These are phyloP conservation scores for Diplodia sapinea DNA, from an alignment of 2,329 filamentous ascomycete species.

Conservation along the genomic window DNA sequence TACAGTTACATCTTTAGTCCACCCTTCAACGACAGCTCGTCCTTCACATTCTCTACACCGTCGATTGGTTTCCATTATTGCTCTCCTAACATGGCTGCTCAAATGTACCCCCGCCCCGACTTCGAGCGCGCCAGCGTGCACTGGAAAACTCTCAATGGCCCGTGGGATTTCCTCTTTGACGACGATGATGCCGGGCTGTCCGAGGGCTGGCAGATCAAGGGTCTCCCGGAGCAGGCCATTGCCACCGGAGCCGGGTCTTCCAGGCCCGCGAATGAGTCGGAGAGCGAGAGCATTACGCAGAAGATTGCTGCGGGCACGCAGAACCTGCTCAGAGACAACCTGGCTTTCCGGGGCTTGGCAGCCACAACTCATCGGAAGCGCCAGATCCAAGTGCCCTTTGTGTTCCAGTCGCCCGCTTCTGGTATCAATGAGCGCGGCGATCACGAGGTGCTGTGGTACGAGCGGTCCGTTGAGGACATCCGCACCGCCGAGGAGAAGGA, in stretches of 20 bases:
- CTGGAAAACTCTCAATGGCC: constrained; percentile 67
- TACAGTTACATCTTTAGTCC: not conserved
- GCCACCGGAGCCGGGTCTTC: constrained; percentile 34
- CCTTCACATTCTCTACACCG: not conserved
- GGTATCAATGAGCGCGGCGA: constrained; percentile 66
- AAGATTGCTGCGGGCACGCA: constrained; percentile 59
- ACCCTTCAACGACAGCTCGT: not conserved
- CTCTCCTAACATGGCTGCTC: not conserved
- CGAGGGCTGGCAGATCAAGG: constrained; percentile 60
- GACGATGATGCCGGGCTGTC: constrained; percentile 64
- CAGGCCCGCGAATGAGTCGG: constrained; percentile 34
- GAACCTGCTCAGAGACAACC: constrained; percentile 55
- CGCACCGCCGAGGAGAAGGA: constrained; percentile 53
- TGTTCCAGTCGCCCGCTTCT: constrained; percentile 68
- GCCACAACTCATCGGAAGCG: constrained; percentile 52
- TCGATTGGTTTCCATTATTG: not conserved
- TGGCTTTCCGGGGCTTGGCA: constrained; percentile 41
- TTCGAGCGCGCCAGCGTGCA: constrained; percentile 62
- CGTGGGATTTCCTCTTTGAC: constrained; percentile 70
- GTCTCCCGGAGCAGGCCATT: constrained; percentile 55
- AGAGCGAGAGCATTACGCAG: constrained; percentile 50
- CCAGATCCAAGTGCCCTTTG: constrained; percentile 67
- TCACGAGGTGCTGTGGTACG: constrained; percentile 73
- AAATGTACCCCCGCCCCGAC: constrained; percentile 67
- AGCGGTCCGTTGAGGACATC: constrained; percentile 58